phyloP scores from a whole-genome alignment of 2,329 filamentous ascomycete species.

The Madurella mycetomatis region DNA sequence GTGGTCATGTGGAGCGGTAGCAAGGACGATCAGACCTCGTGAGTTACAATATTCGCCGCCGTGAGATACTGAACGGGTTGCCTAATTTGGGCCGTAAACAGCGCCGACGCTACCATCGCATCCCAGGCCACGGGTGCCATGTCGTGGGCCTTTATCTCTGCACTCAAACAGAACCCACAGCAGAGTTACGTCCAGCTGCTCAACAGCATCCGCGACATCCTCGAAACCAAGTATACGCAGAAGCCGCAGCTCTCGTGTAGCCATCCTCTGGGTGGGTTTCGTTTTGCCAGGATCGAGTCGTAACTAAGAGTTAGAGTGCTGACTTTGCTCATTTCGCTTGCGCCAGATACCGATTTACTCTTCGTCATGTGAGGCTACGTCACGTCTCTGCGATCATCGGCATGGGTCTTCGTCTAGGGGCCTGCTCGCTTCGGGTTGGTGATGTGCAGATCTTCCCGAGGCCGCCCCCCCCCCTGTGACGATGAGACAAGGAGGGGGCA shows the following conservation, averaged over 20 bases:
- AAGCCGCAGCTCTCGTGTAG: slow-evolving; percentile 96
- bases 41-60: slow-evolving; percentile 36
- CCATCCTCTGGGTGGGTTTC: slow-evolving; percentile 79
- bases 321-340: not conserved
- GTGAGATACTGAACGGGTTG: slow-evolving; percentile 11
- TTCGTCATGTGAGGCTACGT: slow-evolving; percentile 23
- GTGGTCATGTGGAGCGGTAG: slow-evolving; percentile 98
- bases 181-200: slow-evolving; percentile 95
- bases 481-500: too few species aligned
- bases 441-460: too few species aligned
- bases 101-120: slow-evolving; percentile 83
- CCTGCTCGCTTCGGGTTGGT: too few species aligned
- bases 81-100: slow-evolving; percentile 33
- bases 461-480: too few species aligned
- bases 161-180: slow-evolving; percentile 86
- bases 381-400: not conserved
- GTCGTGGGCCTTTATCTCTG: slow-evolving; percentile 94
- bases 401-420: too few species aligned
- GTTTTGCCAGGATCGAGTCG: not conserved
- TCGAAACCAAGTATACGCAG: slow-evolving; percentile 82
- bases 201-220: slow-evolving; percentile 89
- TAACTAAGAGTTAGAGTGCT: not conserved
- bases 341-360: slow-evolving; percentile 23
- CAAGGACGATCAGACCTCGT: slow-evolving; percentile 92
- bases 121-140: slow-evolving; percentile 93